Evolutionary conservation across 768 basidiomycete species (phyloP).

Genomic region (Piloderma croceum): DNA sequence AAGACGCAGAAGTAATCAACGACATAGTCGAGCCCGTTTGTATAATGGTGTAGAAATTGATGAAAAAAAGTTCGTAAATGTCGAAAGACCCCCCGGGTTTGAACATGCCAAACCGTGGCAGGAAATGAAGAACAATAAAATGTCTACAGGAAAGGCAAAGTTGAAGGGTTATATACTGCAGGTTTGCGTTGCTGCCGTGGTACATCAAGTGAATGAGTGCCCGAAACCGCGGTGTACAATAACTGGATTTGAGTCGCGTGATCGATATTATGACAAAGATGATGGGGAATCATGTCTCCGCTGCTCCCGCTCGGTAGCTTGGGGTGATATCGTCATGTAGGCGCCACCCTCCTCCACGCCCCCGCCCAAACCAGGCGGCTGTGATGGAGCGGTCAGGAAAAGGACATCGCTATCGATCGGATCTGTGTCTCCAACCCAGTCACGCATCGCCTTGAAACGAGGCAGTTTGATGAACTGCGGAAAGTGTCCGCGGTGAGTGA

Average conservation of each 20-base stretch:
- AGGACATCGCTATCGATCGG: slow-evolving; percentile 56
- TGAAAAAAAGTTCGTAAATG: background rate
- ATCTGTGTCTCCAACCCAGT: slow-evolving; percentile 74
- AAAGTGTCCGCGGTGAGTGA: slow-evolving; percentile 7
- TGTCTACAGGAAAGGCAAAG: too few species aligned
- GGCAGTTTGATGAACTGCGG: slow-evolving; percentile 82
- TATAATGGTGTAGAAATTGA: slow-evolving; percentile 18
- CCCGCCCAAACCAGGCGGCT: slow-evolving; percentile 62
- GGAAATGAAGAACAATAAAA: slow-evolving; percentile 10
- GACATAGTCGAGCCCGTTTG: slow-evolving; percentile 19
- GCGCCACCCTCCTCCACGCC: slow-evolving; percentile 77
- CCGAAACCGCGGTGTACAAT: background rate
- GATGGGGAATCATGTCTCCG: slow-evolving; percentile 26
- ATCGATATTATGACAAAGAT: slow-evolving; percentile 25
- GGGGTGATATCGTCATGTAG: slow-evolving; percentile 81
- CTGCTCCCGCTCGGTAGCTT: slow-evolving; percentile 67
- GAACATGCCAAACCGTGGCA: slow-evolving; percentile 21
- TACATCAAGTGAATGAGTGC: background rate
- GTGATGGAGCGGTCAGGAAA: slow-evolving; percentile 49
- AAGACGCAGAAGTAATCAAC: slow-evolving; percentile 18
- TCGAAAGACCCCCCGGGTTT: slow-evolving; percentile 21
- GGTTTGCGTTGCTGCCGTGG: too few species aligned
- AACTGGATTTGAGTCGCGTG: background rate
- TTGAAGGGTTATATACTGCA: too few species aligned
- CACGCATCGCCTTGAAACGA: slow-evolving; percentile 72